Evolutionary conservation across 2,329 filamentous ascomycete species (phyloP), one percentile per base, ranked within the genome.

Genomic region (Sarocladium oryzae): DNA sequence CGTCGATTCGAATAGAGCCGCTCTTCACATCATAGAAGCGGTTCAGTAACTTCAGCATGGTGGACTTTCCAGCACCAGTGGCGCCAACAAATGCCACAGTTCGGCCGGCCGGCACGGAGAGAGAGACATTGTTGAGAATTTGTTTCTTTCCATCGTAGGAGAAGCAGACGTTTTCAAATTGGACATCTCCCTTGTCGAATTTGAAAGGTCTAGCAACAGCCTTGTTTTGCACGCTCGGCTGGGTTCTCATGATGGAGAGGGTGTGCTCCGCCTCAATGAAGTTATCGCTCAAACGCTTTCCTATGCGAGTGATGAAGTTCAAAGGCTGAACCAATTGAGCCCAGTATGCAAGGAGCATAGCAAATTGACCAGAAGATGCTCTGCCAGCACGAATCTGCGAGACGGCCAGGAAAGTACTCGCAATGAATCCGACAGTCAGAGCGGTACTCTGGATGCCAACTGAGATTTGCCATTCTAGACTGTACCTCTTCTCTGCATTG

Each of bases 311-410:
- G 60, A 89, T 88, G 65, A 86, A 88, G 56, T 83, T 83, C 50
- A 89, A 73, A 2, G 86, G 86, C 2, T 79, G 77, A 40, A 85
- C 85, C 33, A 89, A 73, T 60, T 89, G 85, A 16, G 78, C 77
- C 84, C 88, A 88, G 64, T 89, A 89, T 50, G 84, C 85, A 54
- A 89, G 68, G 15, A 89, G 71, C 67, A 84, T 81, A 51, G 86
- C 81, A 57, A 89, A 88, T 56, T 85, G 76, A 51, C 85, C 85
- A 10, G 85, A 72, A 4, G 78, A 79, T 4, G 79, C 77, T 50
- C 76, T 66, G 1, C 76, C 77, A n/a, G 73, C 75, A 2, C 76
- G 82, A 51, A 89, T 83, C 55, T 86, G 84, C 62, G 82, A 86
- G 0, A 82, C 77, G 2, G 78, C 78, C 36, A 82, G 58, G 57